Evolutionary conservation across 2,329 filamentous ascomycete species (phyloP), one percentile per base, ranked within the genome.

Genomic region (Hypoxylon sp.): DNA sequence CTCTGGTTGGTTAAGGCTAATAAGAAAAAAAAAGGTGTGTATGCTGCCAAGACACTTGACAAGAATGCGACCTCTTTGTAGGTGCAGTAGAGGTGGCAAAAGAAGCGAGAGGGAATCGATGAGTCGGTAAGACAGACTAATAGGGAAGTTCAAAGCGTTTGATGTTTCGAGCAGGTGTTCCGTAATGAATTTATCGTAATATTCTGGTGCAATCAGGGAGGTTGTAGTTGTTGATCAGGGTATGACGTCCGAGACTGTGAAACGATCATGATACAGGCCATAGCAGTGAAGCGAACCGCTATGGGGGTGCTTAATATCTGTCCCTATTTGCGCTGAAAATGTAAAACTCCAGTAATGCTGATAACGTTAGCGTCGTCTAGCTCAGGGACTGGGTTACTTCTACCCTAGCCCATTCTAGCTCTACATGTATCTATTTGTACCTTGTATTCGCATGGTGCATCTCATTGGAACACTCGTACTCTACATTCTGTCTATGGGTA

Each of bases 211-310:
- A 42, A 53, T 58, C 48, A 33, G 11, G 35, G 17, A 22, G 37
- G 52, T 47, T 14, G 53, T 13, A 54, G 37, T 56, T 31, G 61
- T 66, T 60, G 58, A 61, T 64, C 56, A 56, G 62, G 65, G 62
- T 66, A 66, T 54, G 56, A 59, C 58, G 66, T 29, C 63, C 60
- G 55, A 60, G 48, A 62, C 48, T 56, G 47, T 69, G 69, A 71
- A 71, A 71, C 69, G 29, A 57, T 57, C 31, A 67, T 69, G 66
- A 67, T 47, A 69, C 66, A 71, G 56, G 42, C 29, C 26, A 53
- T 59, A 51, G 22, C 53, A 26, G 22, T 33, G n/a, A 56, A 33
- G 60, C 26, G 26, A 39, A 39, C 44, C 26, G 47, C 51, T 55
- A 29, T 42, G 17, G 47, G 47, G 46, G 48, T 64, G 64, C 59